Evolutionary conservation across 1,284 basidiomycete genomes (phyloP).

Genomic region (Microbotryum scabiosae): DNA sequence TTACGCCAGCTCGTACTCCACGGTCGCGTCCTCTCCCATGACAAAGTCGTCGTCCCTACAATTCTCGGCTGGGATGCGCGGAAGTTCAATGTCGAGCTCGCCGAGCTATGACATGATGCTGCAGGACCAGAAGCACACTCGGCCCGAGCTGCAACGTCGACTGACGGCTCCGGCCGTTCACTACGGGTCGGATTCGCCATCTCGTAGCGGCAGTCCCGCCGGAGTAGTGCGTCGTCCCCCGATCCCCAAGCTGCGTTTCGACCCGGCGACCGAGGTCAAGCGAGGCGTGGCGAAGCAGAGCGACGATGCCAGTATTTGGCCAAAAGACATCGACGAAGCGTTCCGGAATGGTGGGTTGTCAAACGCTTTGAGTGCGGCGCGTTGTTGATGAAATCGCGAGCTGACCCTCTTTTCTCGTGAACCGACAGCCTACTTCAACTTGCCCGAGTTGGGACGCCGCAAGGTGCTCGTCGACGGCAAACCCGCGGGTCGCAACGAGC

Average conservation of each 20-base stretch:
- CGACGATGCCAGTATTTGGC: constrained; percentile 40
- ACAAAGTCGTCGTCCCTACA: not conserved
- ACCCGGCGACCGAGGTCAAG: not conserved
- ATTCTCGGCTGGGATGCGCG: not conserved
- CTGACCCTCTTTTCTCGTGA: not conserved
- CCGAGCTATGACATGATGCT: not conserved
- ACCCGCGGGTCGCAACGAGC: constrained; percentile 48
- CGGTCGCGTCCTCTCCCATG: constrained; percentile 23
- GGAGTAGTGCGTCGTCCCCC: no score
- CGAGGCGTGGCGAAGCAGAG: constrained; percentile 32
- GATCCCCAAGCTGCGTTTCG: no score
- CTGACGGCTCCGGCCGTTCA: constrained; percentile 7
- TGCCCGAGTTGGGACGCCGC: constrained; percentile 44
- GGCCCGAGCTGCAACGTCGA: constrained; percentile 20
- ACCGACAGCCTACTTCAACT: constrained; percentile 39
- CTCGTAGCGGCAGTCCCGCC: no score
- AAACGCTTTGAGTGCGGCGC: not conserved
- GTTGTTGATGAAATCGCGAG: not conserved
- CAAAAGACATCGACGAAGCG: constrained; percentile 42
- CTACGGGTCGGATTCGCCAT: no score
- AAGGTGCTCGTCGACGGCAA: constrained; percentile 47
- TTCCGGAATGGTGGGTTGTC: constrained; percentile 40
- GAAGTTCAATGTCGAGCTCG: constrained; percentile 9
- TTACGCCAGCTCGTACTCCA: constrained; percentile 8
- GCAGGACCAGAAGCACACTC: not conserved